Evolutionary conservation across 768 basidiomycete genomes (phyloP).

Genomic region (Chalciporus piperatus): DNA sequence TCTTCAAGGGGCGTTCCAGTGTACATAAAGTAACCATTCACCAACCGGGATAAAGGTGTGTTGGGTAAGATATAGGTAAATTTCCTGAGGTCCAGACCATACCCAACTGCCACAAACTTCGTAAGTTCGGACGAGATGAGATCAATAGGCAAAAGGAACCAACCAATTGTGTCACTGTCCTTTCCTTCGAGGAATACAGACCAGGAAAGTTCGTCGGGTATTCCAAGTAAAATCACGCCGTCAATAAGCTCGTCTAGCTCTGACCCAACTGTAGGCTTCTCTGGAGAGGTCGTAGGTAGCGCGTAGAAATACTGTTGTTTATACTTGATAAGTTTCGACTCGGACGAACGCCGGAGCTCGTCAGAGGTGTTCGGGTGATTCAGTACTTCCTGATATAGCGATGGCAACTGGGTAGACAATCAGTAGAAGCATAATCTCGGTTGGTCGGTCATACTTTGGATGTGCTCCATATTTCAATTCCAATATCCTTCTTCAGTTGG

Average conservation of each 20-base stretch:
- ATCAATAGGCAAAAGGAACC: conserved; percentile 22
- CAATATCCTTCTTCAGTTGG: conserved; percentile 59
- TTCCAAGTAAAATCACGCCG: conserved; percentile 71
- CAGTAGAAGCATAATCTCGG: conserved; percentile 4
- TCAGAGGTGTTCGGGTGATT: conserved; percentile 80
- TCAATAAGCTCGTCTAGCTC: conserved; percentile 72
- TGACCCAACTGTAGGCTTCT: conserved; percentile 47
- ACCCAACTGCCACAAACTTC: conserved; percentile 46
- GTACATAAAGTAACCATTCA: conserved; percentile 70
- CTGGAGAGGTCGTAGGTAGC: conserved; percentile 43
- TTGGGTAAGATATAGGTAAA: conserved; percentile 67
- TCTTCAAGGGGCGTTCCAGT: conserved; percentile 46
- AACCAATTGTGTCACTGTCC: conserved; percentile 67
- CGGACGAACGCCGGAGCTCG: conserved; percentile 71
- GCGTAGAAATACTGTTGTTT: conserved; percentile 61
- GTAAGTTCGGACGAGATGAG: background rate
- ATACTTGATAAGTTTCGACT: conserved; percentile 69
- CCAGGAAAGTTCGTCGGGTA: conserved; percentile 86
- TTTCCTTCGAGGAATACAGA: conserved; percentile 67
- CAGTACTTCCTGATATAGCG: conserved; percentile 73
- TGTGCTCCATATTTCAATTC: conserved; percentile 55
- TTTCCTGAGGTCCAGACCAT: conserved; percentile 57
- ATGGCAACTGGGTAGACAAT: conserved; percentile 52
- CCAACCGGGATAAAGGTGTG: conserved; percentile 50
- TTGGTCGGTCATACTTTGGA: conserved; percentile 50